Base-by-base conservation (phyloP, 257 asterid genomes). In the Orobanche coerulescens region DNA sequence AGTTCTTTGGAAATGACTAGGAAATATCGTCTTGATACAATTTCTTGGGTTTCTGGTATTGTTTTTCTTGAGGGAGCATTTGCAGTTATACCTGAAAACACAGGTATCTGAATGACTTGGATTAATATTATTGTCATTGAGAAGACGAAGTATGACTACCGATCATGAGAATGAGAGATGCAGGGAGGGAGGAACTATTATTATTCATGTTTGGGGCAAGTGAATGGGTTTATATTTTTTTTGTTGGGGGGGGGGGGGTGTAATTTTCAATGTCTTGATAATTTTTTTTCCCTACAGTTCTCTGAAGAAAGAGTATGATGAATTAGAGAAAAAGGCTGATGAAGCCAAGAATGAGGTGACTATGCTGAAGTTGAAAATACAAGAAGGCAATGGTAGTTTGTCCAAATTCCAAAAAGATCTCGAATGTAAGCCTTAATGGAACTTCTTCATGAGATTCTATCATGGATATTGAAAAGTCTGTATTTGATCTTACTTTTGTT, bases 271-370 rank as follows among this genome's bases (percentile, higher is more conserved):
- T 16, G 33, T 43, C 53, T 31, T 59, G 37, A 68, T 58, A 44
- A 61, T 66, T 72, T 65, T 70, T 47, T 75, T n/a, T n/a, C n/a
- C 66, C 42, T 72, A 58, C 85, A 92, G 98, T 68, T 77, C 86
- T 65, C 82, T 82, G 25, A 76, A 71, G 60, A 73, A 65, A 76
- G 98, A 92, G 79, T 87, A 77, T 69, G 83, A 86, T 55, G 95
- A 92, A 70, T 58, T 88, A 69, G 84, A 79, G 61, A 67, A 74
- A 59, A 92, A 92, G 75, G 85, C 85, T 68, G 87, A 75, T 36
- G 95, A 81, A 66, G 94, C 97, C 50, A 89, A 83, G 75, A 86
- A 80, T 71, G 97, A 88, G 71, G 94, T 86, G 77, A 85, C 81
- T 61, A 76, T 74, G 58, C 47, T 78, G 77, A 81, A 86, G 78